Evolutionary conservation across 208 protist genomes (phyloP).

Genomic region (Leptomonas pyrrhocoris): DNA sequence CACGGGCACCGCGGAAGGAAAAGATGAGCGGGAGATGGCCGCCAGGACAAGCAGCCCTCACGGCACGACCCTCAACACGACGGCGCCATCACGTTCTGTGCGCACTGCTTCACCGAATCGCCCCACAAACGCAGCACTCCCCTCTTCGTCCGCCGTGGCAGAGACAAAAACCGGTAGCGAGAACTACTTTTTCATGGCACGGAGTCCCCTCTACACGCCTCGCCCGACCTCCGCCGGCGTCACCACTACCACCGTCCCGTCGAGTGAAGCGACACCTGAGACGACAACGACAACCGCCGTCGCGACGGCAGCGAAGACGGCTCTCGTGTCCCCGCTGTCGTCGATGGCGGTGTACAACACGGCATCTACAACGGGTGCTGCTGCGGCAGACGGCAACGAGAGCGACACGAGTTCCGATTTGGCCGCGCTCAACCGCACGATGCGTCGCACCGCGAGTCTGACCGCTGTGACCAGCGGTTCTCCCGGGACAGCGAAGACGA

Average conservation of each 20-base stretch:
- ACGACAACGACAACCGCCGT: not conserved
- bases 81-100: not conserved
- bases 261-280: not conserved
- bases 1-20: constrained; percentile 5
- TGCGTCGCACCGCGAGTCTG: not conserved
- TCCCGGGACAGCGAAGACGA: not conserved
- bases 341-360: not conserved
- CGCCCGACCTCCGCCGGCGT: too few species aligned
- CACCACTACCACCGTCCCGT: not conserved
- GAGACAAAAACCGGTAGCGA: not conserved
- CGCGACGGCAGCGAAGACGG: not conserved
- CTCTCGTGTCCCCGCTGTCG: not conserved
- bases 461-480: not conserved
- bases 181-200: not conserved
- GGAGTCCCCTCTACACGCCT: constrained; percentile 8
- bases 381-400: not conserved
- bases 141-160: not conserved
- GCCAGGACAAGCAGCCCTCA: not conserved
- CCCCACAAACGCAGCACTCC: not conserved
- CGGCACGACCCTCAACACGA: too few species aligned
- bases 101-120: not conserved
- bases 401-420: not conserved
- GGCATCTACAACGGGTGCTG: not conserved
- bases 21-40: not conserved
- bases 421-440: constrained; percentile 6